Evolutionary conservation across 2,329 filamentous ascomycete species (phyloP).

Genomic region (Paraconiothyrium sp.): DNA sequence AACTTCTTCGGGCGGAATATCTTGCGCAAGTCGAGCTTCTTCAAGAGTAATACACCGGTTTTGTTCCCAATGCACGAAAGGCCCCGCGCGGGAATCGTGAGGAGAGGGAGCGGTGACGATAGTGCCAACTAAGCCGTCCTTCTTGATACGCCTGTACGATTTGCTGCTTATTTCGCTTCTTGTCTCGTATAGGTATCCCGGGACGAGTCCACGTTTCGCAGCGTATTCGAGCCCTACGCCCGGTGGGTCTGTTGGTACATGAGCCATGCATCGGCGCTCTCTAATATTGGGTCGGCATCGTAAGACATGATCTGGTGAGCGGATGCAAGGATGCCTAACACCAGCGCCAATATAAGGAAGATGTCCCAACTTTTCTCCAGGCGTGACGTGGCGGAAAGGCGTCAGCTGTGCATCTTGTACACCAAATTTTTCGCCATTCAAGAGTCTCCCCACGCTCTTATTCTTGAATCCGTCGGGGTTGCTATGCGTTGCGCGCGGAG

Average conservation of each 20-base stretch:
- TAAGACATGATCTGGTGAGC: slow-evolving; percentile 74
- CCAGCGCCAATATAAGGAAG: slow-evolving; percentile 71
- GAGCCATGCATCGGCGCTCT: slow-evolving; percentile 59
- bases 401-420: slow-evolving; percentile 61
- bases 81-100: slow-evolving; percentile 65
- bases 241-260: slow-evolving; percentile 67
- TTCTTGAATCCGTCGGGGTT: slow-evolving; percentile 56
- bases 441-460: slow-evolving; percentile 61
- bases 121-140: slow-evolving; percentile 67
- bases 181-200: slow-evolving; percentile 32
- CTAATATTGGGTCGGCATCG: slow-evolving; percentile 26
- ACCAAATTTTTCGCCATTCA: slow-evolving; percentile 62
- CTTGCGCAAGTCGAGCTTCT: slow-evolving; percentile 75
- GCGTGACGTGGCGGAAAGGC: slow-evolving; percentile 68
- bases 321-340: slow-evolving; percentile 68
- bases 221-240: slow-evolving; percentile 38
- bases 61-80: slow-evolving; percentile 72
- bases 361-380: slow-evolving; percentile 64
- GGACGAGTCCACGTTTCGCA: slow-evolving; percentile 51
- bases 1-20: slow-evolving; percentile 74
- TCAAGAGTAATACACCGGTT: slow-evolving; percentile 69
- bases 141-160: slow-evolving; percentile 63
- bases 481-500: slow-evolving; percentile 70
- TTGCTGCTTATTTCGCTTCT: slow-evolving; percentile 30
- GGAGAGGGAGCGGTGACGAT: slow-evolving; percentile 66